Evolutionary conservation across 2,329 filamentous ascomycete species (phyloP), one percentile per base, ranked within the genome.

Genomic region (Arthrobotrys megalospora): DNA sequence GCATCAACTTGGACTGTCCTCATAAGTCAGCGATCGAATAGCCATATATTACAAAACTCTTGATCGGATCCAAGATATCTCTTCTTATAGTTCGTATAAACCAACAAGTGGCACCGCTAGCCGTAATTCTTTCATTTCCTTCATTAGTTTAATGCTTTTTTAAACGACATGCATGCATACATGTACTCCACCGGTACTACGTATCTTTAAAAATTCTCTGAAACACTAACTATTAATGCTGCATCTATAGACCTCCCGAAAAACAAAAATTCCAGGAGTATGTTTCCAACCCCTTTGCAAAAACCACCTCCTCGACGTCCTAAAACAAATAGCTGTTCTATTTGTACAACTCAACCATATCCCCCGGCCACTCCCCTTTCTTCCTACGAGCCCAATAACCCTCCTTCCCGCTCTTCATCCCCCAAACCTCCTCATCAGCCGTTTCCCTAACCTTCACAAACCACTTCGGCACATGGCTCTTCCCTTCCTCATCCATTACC

Each of bases 321-420:
- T 14, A 41, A 41, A 41, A 41, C 1, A 2, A 8, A 41, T 8
- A 14, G 7, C 6, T 41, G 3, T 14, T n/a, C 36, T 34, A 72
- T 47, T 78, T 67, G 41, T 72, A 78, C 43, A 78, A 19, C 47
- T 78, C 75, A 48, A 78, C 16, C 75, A 78, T 67, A 58, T 78
- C 75, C 7, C 16, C 36, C 34, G 73, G 73, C 75, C 75, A 97
- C 70, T 86, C 86, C 0, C 91, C 91, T 80, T 86, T 89, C 1
- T 87, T 88, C 78, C 95, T 89, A 85, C 93, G 91, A 83, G 97
- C 94, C 96, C 96, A 99, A 85, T 99, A 99, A 7, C 93, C 91
- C 16, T 96, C 93, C 84, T 91, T 94, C 19, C 94, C 93, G 1
- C 87, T 87, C 86, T 91, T 96, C 80, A 97, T 84, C 82, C 90